Base-by-base conservation (phyloP, 176 grass and related monocot genomes). In the Alopecurus myosuroides region DNA sequence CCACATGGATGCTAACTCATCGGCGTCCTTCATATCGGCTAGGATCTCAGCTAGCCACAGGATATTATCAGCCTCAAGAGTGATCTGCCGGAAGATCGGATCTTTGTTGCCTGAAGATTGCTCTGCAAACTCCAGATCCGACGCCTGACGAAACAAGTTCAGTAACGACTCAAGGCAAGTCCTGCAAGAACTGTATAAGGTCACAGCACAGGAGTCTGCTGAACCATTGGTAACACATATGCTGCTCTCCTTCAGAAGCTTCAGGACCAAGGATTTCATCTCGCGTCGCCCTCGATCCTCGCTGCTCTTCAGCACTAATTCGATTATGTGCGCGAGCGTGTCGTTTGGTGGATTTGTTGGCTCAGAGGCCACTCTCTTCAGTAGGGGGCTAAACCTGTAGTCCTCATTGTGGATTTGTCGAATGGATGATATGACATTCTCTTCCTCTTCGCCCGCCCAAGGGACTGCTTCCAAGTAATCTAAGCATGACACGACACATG, bases 381-480 rank as follows among this genome's bases (percentile, higher is more conserved):
- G 55, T 77, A 97, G 61, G 48, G 95, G 86, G 64, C 72, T 89
- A 50, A 88, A 51, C 63, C 81, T 79, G 28, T 91, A 89, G 46
- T 86, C 81, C 58, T 88, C 86, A 5, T 13, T 42, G 19, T 89
- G 84, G 13, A 97, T 88, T 77, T 97, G 90, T 17, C 81, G 81
- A 77, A 97, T 85, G 41, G 81, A 94, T 17, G 88, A 91, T 52
- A 97, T 81, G 0, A 94, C 90, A 6, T 88, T 88, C 79, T 92
- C 95, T 90, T 96, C 94, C 88, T 97, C 95, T 8, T 97, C 92
- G n/a, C 90, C 92, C 0, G 89, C 88, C 95, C 92, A 97, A 45
- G 95, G 95, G 20, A 92, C 86, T 7, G 86, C 86, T 89, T 97
- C 95, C 60, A 97, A 63, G 82, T 91, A 94, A 89, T 93, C 86